phyloP scores from a whole-genome alignment of 257 asterid genomes.

The Knoxia roxburghii region DNA sequence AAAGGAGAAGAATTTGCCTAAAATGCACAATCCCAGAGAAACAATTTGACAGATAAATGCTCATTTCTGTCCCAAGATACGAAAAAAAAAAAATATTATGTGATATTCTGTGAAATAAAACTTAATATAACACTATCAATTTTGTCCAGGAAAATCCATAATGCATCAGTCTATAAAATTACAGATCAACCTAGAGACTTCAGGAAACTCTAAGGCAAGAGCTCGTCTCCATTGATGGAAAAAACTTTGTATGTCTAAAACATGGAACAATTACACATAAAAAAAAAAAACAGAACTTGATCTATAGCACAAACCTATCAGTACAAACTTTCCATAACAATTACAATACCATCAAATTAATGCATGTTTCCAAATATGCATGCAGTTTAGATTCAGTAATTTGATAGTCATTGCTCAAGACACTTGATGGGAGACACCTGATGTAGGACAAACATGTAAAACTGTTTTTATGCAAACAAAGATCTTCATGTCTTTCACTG shows the following conservation, averaged over 20 bases:
- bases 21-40: conserved; percentile 14
- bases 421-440: not conserved
- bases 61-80: not conserved
- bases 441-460: no score
- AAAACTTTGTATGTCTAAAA: not conserved
- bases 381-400: not conserved
- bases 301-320: no score
- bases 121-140: not conserved
- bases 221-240: not conserved
- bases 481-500: not conserved
- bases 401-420: not conserved
- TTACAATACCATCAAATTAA: not conserved
- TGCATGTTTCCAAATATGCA: not conserved
- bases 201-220: not conserved
- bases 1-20: conserved; percentile 32
- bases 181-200: not conserved
- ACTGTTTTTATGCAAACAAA: no score
- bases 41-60: not conserved
- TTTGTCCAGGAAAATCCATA: not conserved
- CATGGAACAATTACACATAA: not conserved
- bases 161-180: not conserved
- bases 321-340: not conserved
- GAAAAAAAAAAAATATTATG: not conserved
- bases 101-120: not conserved
- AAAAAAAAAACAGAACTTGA: not conserved